These are phyloP conservation scores for Rasamsonia emersonii DNA, from an alignment of 2,329 filamentous ascomycete genomes.

Conservation along the genomic window DNA sequence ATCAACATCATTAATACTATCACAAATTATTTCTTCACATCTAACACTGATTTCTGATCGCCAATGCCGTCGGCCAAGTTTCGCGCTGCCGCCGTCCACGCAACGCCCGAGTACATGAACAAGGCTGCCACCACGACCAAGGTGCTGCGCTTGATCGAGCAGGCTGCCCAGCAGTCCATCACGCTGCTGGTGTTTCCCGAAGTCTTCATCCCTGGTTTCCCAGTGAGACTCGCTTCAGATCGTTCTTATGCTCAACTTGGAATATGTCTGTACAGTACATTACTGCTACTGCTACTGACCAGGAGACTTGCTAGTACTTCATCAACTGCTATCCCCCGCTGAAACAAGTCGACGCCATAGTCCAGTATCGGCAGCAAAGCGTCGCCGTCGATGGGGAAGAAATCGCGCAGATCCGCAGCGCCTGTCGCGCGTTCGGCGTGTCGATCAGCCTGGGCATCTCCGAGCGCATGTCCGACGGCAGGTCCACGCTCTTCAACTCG, in stretches of 20 bases:
- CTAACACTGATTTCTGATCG: too few relatives aligned
- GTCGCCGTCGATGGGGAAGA: conserved; percentile 27
- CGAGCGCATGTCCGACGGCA: conserved; percentile 23
- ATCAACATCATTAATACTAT: too few relatives aligned
- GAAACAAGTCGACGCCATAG: conserved; percentile 23
- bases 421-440: conserved; percentile 22
- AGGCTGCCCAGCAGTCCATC: conserved; percentile 21
- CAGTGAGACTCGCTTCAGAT: too few relatives aligned
- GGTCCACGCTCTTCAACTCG: conserved; percentile 29
- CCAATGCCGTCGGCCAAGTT: too few relatives aligned
- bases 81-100: conserved; percentile 28
- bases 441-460: conserved; percentile 27
- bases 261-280: too few relatives aligned
- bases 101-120: conserved; percentile 30
- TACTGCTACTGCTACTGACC: too few relatives aligned
- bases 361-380: conserved; percentile 26
- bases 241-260: too few relatives aligned
- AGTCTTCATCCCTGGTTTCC: conserved; percentile 29
- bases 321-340: conserved; percentile 28
- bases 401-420: conserved; percentile 22
- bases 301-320: too few relatives aligned
- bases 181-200: conserved; percentile 28
- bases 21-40: too few relatives aligned
- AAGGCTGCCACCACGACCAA: conserved; percentile 26
- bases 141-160: conserved; percentile 23